These are phyloP conservation scores for Phialophora verrucosa DNA, from an alignment of 2,329 filamentous ascomycete genomes.

Conservation along the genomic window DNA sequence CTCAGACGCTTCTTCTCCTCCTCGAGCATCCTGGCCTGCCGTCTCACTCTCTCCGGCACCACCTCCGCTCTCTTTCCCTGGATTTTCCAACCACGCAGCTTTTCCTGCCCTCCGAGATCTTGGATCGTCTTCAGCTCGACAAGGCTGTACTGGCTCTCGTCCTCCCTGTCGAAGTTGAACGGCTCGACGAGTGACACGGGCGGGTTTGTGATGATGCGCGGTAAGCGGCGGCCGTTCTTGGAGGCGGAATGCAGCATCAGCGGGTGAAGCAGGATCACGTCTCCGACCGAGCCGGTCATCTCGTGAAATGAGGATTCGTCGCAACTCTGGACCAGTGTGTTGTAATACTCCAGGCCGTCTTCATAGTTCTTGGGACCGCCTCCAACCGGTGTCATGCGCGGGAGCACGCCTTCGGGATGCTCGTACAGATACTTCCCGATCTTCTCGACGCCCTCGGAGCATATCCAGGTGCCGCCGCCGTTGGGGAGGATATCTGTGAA, in stretches of 20 bases:
- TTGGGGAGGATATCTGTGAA: slow-evolving; percentile 67
- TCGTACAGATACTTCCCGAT: slow-evolving; percentile 49
- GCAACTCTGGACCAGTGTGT: slow-evolving; percentile 48
- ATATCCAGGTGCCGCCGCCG: slow-evolving; percentile 70
- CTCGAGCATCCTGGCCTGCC: slow-evolving; percentile 53
- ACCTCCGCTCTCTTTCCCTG: slow-evolving; percentile 51
- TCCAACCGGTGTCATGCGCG: slow-evolving; percentile 60
- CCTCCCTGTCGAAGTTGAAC: slow-evolving; percentile 56
- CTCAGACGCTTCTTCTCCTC: slow-evolving; percentile 50
- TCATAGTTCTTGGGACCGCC: slow-evolving; percentile 9
- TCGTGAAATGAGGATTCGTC: slow-evolving; percentile 55
- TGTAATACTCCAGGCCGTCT: slow-evolving; percentile 46
- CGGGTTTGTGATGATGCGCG: slow-evolving; percentile 62
- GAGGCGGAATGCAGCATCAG: slow-evolving; percentile 62
- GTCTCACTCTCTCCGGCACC: slow-evolving; percentile 54
- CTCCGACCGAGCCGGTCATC: slow-evolving; percentile 59
- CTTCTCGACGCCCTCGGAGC: slow-evolving; percentile 56
- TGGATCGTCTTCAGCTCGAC: slow-evolving; percentile 60
- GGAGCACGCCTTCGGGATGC: slow-evolving; percentile 69
- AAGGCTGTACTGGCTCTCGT: slow-evolving; percentile 54
- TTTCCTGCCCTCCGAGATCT: slow-evolving; percentile 54
- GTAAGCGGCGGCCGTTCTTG: slow-evolving; percentile 55
- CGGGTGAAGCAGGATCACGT: slow-evolving; percentile 61
- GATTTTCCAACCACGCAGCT: slow-evolving; percentile 57
- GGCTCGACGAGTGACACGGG: slow-evolving; percentile 58